phyloP scores from a whole-genome alignment of 164 flowering plant species.

The Akebia trifoliata region DNA sequence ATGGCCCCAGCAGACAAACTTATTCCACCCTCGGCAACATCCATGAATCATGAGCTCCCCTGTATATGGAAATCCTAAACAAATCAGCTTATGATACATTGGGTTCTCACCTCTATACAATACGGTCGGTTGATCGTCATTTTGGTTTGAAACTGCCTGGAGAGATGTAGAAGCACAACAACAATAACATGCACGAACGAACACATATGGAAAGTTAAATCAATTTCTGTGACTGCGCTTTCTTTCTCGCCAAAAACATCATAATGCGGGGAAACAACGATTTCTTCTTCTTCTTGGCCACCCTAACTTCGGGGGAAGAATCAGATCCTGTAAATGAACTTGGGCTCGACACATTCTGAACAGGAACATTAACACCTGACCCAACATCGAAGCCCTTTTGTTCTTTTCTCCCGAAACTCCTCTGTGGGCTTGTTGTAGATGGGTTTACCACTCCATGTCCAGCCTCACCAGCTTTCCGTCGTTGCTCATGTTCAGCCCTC shows the following conservation, averaged over 20 bases:
- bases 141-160: too few relatives aligned
- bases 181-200: not conserved
- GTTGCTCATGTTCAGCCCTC: conserved; percentile 81
- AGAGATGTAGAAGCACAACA: not conserved
- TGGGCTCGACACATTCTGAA: conserved; percentile 25
- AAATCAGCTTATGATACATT: too few relatives aligned
- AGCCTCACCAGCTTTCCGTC: conserved; percentile 52
- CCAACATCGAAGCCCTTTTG: conserved; percentile 20
- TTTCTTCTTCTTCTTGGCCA: conserved; percentile 56
- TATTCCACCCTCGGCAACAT: too few relatives aligned
- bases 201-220: not conserved
- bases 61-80: too few relatives aligned
- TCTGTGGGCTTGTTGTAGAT: conserved; percentile 33
- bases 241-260: conserved; percentile 60
- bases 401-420: conserved; percentile 39
- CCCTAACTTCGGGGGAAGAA: conserved; percentile 30
- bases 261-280: conserved; percentile 65
- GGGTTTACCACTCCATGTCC: conserved; percentile 28
- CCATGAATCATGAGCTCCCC: too few relatives aligned
- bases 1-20: too few relatives aligned
- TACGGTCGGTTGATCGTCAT: too few relatives aligned
- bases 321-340: conserved; percentile 23
- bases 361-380: conserved; percentile 20
- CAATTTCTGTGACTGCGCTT: conserved; percentile 20
- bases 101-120: too few relatives aligned